These are phyloP conservation scores for Leccinum pellstonianum DNA, from an alignment of 768 basidiomycete species.

Conservation along the genomic window DNA sequence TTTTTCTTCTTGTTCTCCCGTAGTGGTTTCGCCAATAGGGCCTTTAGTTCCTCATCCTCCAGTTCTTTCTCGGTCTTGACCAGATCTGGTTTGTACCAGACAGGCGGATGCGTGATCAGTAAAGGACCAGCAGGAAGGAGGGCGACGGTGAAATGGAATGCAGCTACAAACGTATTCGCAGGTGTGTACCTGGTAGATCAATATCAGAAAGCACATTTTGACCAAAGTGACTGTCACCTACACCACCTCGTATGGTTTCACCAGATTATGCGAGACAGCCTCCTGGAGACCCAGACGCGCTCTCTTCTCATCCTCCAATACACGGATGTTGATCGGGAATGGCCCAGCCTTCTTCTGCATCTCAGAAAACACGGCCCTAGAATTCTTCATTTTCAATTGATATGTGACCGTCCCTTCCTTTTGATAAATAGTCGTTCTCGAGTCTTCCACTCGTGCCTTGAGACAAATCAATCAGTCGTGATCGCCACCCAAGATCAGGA, in stretches of 20 bases:
- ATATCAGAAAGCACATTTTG: not conserved
- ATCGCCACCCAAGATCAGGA: not conserved
- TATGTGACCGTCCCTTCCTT: constrained; percentile 84
- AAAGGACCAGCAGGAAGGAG: constrained; percentile 86
- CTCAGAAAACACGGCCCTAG: constrained; percentile 94
- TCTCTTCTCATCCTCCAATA: constrained; percentile 93
- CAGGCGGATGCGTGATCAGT: constrained; percentile 81
- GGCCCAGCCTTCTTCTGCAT: constrained; percentile 97
- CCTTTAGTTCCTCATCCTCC: constrained; percentile 84
- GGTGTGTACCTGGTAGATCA: constrained; percentile 66
- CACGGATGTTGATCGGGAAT: constrained; percentile 97
- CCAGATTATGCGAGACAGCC: constrained; percentile 90
- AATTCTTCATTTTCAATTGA: constrained; percentile 97
- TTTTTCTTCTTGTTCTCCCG: constrained; percentile 94
- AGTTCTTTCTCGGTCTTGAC: constrained; percentile 88
- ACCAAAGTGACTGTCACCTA: constrained; percentile 40
- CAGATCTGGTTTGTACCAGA: constrained; percentile 92
- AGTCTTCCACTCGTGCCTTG: constrained; percentile 87
- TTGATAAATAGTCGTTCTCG: constrained; percentile 91
- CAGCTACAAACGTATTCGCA: constrained; percentile 81
- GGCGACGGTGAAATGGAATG: constrained; percentile 97
- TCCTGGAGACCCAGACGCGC: constrained; percentile 94
- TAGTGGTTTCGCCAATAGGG: constrained; percentile 71
- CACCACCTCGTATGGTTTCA: constrained; percentile 95
- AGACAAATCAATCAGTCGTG: not conserved